These are phyloP conservation scores for Orbilia ellipsospora DNA, from an alignment of 2,329 filamentous ascomycete species.

Conservation along the genomic window DNA sequence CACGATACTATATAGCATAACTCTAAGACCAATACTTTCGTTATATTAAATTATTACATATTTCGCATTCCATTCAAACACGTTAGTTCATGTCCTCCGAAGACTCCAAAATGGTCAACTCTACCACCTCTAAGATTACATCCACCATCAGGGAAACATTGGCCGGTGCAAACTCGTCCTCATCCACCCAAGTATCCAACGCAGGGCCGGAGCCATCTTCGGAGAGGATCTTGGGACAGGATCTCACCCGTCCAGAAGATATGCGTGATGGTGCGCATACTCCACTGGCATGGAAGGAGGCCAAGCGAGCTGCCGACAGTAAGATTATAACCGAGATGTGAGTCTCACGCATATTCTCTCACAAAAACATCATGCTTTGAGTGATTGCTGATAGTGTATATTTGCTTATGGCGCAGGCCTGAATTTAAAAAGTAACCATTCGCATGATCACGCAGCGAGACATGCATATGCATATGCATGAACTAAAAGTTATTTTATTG, in stretches of 20 bases:
- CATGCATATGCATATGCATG: too few species aligned
- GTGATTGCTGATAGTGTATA: not conserved
- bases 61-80: too few species aligned
- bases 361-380: not conserved
- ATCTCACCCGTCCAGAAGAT: constrained; percentile 33
- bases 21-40: too few species aligned
- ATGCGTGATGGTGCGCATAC: constrained; percentile 35
- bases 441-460: too few species aligned
- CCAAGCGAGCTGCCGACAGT: constrained; percentile 42
- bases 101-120: constrained; percentile 26
- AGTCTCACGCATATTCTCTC: not conserved
- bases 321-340: constrained; percentile 53
- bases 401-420: not conserved
- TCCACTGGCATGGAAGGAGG: constrained; percentile 40
- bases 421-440: constrained; percentile 19
- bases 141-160: constrained; percentile 9
- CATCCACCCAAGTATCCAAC: not conserved
- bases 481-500: too few species aligned
- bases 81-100: not conserved
- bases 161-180: constrained; percentile 1
- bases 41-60: too few species aligned
- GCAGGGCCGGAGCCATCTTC: not conserved
- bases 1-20: too few species aligned
- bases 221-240: constrained; percentile 31
- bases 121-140: constrained; percentile 7